Conservation (phyloP, 2,329 filamentous ascomycete genomes). For the Pseudodiploospora longispora region DNA sequence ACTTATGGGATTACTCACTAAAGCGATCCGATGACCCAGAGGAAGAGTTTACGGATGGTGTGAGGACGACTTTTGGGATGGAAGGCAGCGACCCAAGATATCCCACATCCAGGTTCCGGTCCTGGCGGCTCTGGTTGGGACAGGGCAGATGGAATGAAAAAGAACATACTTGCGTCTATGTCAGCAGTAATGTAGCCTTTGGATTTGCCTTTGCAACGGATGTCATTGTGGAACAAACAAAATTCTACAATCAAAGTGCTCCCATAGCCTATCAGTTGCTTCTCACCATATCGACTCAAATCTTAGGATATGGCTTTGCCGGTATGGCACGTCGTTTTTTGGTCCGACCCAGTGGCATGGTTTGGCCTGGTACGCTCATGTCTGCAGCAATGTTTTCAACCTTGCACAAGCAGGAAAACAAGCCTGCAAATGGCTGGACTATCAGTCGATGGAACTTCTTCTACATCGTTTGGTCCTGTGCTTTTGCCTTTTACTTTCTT, state of each 20-base stretch:
- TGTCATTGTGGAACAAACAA: conserved; percentile 82
- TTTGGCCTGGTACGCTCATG: conserved; percentile 84
- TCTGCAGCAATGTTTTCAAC: conserved; percentile 86
- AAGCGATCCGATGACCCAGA: conserved; percentile 51
- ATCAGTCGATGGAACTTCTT: conserved; percentile 83
- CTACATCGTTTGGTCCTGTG: conserved; percentile 59
- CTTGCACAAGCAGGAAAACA: conserved; percentile 77
- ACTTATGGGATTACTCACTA: conserved; percentile 66
- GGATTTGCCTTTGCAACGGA: conserved; percentile 85
- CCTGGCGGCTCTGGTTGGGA: conserved; percentile 62
- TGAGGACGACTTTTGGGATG: conserved; percentile 16
- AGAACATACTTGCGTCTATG: conserved; percentile 81
- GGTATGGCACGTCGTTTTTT: conserved; percentile 74
- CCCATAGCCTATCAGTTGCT: conserved; percentile 71
- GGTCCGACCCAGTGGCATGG: conserved; percentile 80
- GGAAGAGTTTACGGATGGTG: conserved; percentile 44
- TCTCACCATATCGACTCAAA: conserved; percentile 77
- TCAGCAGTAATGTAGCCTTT: conserved; percentile 83
- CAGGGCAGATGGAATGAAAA: conserved; percentile 84
- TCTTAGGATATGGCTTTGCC: conserved; percentile 79
- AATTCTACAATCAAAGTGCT: conserved; percentile 79
- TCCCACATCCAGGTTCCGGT: not conserved
- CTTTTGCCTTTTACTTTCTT: conserved; percentile 77
- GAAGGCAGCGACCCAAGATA: conserved; percentile 11
- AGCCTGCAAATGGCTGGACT: conserved; percentile 71